These are phyloP conservation scores for Nicotiana rustica DNA, from an alignment of 305 asterid genomes.

Conservation along the genomic window DNA sequence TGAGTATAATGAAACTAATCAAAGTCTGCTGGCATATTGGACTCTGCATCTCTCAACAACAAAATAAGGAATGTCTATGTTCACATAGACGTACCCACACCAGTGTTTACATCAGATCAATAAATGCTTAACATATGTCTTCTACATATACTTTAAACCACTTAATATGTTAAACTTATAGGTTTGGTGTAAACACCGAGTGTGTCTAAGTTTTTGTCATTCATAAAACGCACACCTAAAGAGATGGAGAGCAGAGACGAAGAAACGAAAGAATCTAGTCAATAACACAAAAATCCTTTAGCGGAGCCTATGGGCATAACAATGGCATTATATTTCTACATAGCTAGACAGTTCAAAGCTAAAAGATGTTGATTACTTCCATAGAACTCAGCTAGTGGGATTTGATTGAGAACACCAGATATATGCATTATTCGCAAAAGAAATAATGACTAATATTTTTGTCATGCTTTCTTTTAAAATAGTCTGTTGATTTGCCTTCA, in stretches of 20 bases:
- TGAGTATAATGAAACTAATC: neutral
- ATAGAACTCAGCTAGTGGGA: neutral
- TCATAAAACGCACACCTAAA: constrained; percentile 4
- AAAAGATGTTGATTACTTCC: neutral
- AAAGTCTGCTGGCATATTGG: neutral
- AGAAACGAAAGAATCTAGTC: neutral
- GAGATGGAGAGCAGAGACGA: neutral
- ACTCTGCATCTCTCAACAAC: neutral
- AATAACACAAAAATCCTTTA: neutral
- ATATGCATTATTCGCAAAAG: neutral
- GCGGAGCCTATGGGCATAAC: neutral
- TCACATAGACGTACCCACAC: too few species aligned
- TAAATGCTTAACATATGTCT: too few species aligned
- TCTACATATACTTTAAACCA: too few species aligned
- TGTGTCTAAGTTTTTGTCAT: neutral
- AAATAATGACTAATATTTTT: neutral
- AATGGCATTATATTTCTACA: neutral
- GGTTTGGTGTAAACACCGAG: too few species aligned
- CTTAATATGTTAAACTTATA: too few species aligned
- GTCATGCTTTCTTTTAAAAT: neutral
- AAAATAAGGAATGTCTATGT: neutral
- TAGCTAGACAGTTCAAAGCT: neutral
- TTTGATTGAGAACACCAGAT: neutral
- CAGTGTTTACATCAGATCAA: too few species aligned
- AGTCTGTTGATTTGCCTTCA: neutral